Evolutionary conservation across 2,329 filamentous ascomycete species (phyloP).

Genomic region (Penicillium sp.): DNA sequence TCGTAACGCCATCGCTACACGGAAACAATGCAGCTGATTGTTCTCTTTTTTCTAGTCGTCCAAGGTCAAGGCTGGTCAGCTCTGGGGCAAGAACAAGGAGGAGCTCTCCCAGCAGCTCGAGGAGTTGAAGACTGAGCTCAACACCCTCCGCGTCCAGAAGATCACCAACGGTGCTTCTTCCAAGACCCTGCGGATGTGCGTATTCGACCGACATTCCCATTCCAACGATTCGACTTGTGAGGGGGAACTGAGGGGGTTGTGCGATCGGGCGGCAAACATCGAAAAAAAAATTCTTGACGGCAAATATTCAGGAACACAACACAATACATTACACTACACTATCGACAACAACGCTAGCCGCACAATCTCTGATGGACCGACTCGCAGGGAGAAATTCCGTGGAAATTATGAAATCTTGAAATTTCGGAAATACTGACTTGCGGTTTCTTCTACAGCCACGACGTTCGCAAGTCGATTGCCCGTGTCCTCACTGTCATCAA

Average conservation of each 20-base stretch:
- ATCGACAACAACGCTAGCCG: background rate
- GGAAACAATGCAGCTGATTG: constrained; percentile 21
- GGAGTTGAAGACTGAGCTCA: constrained; percentile 94
- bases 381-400: constrained; percentile 3
- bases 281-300: constrained; percentile 8
- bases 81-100: constrained; percentile 99
- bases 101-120: constrained; percentile 93
- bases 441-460: constrained; percentile 66
- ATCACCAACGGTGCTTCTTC: constrained; percentile 86
- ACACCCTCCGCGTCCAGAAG: constrained; percentile 97
- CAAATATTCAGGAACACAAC: background rate
- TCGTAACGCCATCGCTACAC: constrained; percentile 16
- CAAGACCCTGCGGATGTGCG: constrained; percentile 98
- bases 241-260: constrained; percentile 4
- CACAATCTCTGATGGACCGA: constrained; percentile 2
- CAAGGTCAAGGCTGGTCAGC: constrained; percentile 90
- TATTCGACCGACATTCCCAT: constrained; percentile 28
- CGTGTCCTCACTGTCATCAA: constrained; percentile 99
- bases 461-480: constrained; percentile 99
- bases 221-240: constrained; percentile 13
- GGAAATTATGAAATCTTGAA: background rate
- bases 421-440: constrained; percentile 27
- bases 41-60: constrained; percentile 51
- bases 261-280: constrained; percentile 10
- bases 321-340: background rate